Evolutionary conservation across 2,329 filamentous ascomycete genomes (phyloP).

Genomic region (Nakataea oryzae): DNA sequence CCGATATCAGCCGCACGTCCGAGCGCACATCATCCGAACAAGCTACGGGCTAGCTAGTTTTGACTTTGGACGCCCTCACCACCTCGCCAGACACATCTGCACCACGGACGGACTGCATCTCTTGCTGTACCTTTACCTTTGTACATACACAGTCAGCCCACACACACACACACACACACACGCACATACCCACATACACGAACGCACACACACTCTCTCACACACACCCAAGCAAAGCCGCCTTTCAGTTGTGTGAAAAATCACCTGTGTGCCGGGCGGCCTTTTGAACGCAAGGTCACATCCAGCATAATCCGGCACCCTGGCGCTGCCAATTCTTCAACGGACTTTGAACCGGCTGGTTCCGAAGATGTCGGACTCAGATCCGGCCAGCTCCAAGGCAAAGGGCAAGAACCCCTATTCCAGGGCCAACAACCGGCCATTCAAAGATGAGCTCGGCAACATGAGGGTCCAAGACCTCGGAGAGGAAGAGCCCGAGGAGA

Average conservation of each 20-base stretch:
- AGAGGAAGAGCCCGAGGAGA: not conserved
- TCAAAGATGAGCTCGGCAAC: not conserved
- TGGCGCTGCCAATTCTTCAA: conserved; percentile 4
- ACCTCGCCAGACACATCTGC: not conserved
- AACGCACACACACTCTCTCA: no score
- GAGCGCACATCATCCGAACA: not conserved
- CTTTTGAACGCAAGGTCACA: not conserved
- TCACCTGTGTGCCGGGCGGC: not conserved
- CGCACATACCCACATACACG: no score
- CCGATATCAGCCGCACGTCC: not conserved
- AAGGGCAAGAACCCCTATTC: not conserved
- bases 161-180: no score
- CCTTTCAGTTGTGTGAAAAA: not conserved
- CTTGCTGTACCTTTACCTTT: not conserved
- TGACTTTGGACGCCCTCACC: not conserved
- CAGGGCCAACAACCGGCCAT: not conserved
- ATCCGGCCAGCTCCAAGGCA: not conserved
- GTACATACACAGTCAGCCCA: not conserved
- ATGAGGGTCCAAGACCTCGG: not conserved
- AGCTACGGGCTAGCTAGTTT: no score
- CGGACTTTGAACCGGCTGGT: conserved; percentile 4
- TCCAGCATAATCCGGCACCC: not conserved
- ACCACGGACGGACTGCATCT: not conserved
- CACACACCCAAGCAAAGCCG: no score
- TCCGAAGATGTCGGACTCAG: conserved; percentile 4